These are phyloP conservation scores for Paramecium biaurelia DNA, from an alignment of 73 alveolate genomes.

Conservation along the genomic window DNA sequence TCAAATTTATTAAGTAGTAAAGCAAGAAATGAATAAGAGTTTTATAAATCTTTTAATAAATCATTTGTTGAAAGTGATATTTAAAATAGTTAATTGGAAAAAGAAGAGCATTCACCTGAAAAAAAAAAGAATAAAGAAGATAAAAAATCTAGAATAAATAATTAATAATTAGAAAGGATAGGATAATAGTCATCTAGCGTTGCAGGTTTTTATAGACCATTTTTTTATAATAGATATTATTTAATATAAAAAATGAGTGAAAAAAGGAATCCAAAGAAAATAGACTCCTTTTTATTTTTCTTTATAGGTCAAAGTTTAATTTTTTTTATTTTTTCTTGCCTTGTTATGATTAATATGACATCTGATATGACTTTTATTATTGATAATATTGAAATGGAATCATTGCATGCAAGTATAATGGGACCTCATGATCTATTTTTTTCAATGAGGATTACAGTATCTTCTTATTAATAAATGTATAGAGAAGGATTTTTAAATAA, in stretches of 20 bases:
- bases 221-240: background rate
- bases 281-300: background rate
- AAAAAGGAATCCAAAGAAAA: background rate
- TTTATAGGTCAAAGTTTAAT: background rate
- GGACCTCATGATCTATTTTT: constrained; percentile 50
- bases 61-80: constrained; percentile 7
- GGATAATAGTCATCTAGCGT: background rate
- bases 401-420: background rate
- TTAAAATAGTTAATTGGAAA: background rate
- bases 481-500: background rate
- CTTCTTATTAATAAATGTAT: constrained; percentile 13
- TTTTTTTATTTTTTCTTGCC: background rate
- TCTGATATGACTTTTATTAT: background rate
- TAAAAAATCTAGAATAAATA: background rate
- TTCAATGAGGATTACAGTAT: background rate
- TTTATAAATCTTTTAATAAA: background rate
- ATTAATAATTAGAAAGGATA: background rate
- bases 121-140: background rate
- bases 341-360: background rate
- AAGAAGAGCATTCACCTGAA: background rate
- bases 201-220: background rate
- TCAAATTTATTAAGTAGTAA: constrained; percentile 10
- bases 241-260: background rate
- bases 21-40: background rate
- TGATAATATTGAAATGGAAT: background rate